A percentile compares a stretch with the other conserved stretches of the same genome.
Conservation (phyloP, 495 filamentous ascomycete genomes). For the Penicillium cataractarum region DNA sequence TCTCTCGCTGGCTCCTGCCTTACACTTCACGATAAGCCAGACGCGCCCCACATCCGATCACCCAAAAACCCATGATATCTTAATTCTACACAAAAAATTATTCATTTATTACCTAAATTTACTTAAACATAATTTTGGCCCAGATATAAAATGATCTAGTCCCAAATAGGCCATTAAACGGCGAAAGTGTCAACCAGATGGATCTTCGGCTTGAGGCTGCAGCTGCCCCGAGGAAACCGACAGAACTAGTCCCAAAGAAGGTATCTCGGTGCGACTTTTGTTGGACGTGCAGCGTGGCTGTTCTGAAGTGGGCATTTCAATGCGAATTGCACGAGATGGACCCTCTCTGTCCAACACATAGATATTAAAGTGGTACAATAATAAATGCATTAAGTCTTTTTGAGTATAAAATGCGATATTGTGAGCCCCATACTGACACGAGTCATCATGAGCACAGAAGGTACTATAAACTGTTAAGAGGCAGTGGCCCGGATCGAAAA, state of each 20-base stretch:
- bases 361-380: not conserved
- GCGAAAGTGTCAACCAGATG: not conserved
- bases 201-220: not conserved
- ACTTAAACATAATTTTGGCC: not conserved
- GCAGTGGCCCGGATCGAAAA: not conserved
- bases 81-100: not conserved
- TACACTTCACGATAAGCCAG: not conserved
- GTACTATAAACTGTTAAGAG: not conserved
- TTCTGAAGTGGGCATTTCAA: not conserved
- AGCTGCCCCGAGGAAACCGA: not conserved
- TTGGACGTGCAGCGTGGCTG: not conserved
- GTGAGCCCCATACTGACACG: not conserved
- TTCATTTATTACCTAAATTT: not conserved
- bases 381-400: not conserved
- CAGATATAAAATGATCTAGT: not conserved
- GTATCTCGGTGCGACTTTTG: slow-evolving; percentile 1
- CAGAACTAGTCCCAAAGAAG: slow-evolving; percentile 23
- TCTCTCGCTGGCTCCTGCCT: slow-evolving; percentile 1
- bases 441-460: no score
- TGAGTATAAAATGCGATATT: not conserved
- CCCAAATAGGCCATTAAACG: not conserved
- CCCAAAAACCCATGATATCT: not conserved
- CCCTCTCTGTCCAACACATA: not conserved
- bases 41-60: not conserved
- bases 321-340: not conserved